Conservation (phyloP, 2,329 filamentous ascomycete genomes). For the Tolypocladium endophyticum region DNA sequence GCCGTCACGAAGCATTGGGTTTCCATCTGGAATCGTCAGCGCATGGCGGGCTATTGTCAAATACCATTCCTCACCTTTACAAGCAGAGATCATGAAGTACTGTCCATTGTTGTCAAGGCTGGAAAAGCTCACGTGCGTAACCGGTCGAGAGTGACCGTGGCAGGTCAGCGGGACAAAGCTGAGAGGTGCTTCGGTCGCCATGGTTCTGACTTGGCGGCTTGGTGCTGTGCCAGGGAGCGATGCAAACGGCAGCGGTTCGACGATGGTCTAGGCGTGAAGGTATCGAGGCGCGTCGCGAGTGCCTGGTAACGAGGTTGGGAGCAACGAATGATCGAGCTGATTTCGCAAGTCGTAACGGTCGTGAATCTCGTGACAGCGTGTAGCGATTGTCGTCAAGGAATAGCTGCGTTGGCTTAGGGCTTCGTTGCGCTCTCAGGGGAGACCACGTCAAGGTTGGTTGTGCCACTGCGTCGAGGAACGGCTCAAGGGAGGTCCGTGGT, state of each 20-base stretch:
- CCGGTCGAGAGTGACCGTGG: constrained; percentile 86
- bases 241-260: not conserved
- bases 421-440: not conserved
- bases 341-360: not conserved
- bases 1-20: constrained; percentile 95
- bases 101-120: constrained; percentile 69
- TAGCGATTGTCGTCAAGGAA: not conserved
- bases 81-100: constrained; percentile 89
- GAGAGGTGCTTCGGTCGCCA: constrained; percentile 28
- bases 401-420: not conserved
- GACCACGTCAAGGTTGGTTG: not conserved
- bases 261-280: not conserved
- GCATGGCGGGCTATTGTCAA: constrained; percentile 1
- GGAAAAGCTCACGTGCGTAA: constrained; percentile 87
- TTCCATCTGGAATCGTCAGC: constrained; percentile 59
- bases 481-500: not conserved
- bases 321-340: not conserved
- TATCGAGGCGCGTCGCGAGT: not conserved
- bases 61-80: constrained; percentile 56
- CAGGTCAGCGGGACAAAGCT: constrained; percentile 83
- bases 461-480: not conserved
- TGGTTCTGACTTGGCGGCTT: constrained; percentile 8
- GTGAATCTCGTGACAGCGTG: not conserved
- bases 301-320: not conserved
- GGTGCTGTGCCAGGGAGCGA: not conserved